phyloP scores from a whole-genome alignment of 176 grass and related monocot genomes.

The Otatea glauca region DNA sequence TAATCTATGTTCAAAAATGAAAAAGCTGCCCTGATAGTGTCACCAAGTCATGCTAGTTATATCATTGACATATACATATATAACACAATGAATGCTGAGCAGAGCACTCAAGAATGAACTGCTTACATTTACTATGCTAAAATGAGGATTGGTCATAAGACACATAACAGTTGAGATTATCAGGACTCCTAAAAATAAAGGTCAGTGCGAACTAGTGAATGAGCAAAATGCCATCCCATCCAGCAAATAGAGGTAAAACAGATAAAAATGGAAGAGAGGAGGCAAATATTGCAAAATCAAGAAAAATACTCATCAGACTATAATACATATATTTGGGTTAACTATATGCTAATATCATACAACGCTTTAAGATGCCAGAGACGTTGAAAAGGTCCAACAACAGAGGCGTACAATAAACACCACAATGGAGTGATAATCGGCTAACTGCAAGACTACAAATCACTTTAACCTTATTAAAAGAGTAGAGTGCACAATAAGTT shows the following conservation, averaged over 20 bases:
- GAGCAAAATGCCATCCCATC: slow-evolving; percentile 30
- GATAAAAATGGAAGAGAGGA: slow-evolving; percentile 10
- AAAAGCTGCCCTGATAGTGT: slow-evolving; percentile 2
- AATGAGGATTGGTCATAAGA: not conserved
- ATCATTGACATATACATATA: not conserved
- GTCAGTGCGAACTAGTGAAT: not conserved
- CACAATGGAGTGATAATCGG: slow-evolving; percentile 14
- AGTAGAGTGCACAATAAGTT: not conserved
- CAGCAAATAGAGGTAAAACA: not conserved
- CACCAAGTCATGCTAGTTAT: not conserved
- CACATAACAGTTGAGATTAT: not conserved
- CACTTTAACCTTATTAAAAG: not conserved
- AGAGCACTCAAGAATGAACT: not conserved
- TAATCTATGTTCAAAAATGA: not conserved
- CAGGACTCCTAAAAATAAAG: slow-evolving; percentile 16
- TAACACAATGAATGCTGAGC: not conserved
- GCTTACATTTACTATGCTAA: slow-evolving; percentile 10
- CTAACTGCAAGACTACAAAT: slow-evolving; percentile 29
- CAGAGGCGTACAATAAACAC: slow-evolving; percentile 16
- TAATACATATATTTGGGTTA: slow-evolving; percentile 9
- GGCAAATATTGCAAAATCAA: slow-evolving; percentile 27
- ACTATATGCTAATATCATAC: slow-evolving; percentile 7
- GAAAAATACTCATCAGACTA: slow-evolving; percentile 21
- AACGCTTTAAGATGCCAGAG: slow-evolving; percentile 34
- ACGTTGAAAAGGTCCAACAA: slow-evolving; percentile 16